Evolutionary conservation across 1,284 basidiomycete species (phyloP), one percentile per base, ranked within the genome.

Genomic region (Cryptococcus wingfieldii): DNA sequence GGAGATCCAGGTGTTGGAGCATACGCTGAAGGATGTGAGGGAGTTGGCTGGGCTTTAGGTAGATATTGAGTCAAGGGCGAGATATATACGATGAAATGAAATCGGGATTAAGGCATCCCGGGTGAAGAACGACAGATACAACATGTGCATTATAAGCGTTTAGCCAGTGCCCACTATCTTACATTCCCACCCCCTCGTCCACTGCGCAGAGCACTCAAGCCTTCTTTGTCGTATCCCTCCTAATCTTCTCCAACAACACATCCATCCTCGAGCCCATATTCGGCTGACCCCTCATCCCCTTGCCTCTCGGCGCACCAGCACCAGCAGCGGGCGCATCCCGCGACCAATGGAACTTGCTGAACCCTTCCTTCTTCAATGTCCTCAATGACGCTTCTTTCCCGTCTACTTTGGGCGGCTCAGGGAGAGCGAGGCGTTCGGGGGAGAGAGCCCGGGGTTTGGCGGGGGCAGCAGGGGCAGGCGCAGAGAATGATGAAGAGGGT

Each of bases 221-320:
- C 31, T 34, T 34, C 31, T 7, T 34, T 6, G 5, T 34, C 31
- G 31, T 69, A 45, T 64, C 64, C 63, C 72, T 53, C 65, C 72
- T 68, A 47, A 78, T 77, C 70, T 75, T 67, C 66, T 78, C 75
- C 56, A 78, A 60, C 59, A 78, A 50, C 25, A 69, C 64, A 18
- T 70, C 75, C 73, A 78, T 78, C 57, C 75, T 69, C 34, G 75
- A 72, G 19, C 67, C 70, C 76, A 78, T 75, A 58, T 76, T 74
- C 28, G 77, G 77, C 60, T 77, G 77, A n/a, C 76, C 75, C 58
- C 62, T 65, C 52, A 42, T 55, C 23, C 56, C n/a, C 60, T 10
- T 58, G 34, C 19, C 56, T 58, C 44, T 50, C 31, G 38, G 13
- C 31, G 28, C 43, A 14, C 28, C 42, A 2, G 14, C 34, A 19